phyloP scores from a whole-genome alignment of 345 rosid species.

The Corymbia maculata region DNA sequence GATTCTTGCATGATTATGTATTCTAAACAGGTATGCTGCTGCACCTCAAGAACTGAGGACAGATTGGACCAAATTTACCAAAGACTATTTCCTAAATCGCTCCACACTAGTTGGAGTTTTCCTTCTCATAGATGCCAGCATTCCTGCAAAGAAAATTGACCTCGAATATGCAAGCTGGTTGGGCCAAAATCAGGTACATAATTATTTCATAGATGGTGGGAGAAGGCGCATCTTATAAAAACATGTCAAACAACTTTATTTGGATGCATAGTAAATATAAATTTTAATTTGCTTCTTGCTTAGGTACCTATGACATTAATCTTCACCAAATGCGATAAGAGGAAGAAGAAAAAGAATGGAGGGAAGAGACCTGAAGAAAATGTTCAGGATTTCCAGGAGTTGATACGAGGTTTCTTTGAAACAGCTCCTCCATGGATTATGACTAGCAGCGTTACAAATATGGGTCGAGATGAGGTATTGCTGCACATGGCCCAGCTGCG shows the following conservation, averaged over 20 bases:
- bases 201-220: neutral
- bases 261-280: neutral
- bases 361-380: conserved; percentile 87
- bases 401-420: conserved; percentile 68
- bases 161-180: conserved; percentile 98
- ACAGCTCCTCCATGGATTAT: conserved; percentile 95
- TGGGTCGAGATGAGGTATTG: conserved; percentile 94
- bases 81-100: conserved; percentile 80
- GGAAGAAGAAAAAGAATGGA: conserved; percentile 90
- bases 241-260: neutral
- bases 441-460: conserved; percentile 95
- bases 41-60: conserved; percentile 78
- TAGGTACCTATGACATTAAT: conserved; percentile 93
- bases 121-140: conserved; percentile 91
- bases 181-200: conserved; percentile 80
- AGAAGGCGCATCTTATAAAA: neutral
- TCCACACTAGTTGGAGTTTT: conserved; percentile 79
- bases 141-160: conserved; percentile 79
- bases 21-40: conserved; percentile 60
- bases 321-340: conserved; percentile 93
- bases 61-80: conserved; percentile 81
- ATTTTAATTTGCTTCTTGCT: neutral
- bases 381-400: conserved; percentile 61
- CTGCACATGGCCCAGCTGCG: conserved; percentile 94
- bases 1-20: neutral